These are phyloP conservation scores for Silybum marianum DNA, from an alignment of 129 eudicot species.

Conservation along the genomic window DNA sequence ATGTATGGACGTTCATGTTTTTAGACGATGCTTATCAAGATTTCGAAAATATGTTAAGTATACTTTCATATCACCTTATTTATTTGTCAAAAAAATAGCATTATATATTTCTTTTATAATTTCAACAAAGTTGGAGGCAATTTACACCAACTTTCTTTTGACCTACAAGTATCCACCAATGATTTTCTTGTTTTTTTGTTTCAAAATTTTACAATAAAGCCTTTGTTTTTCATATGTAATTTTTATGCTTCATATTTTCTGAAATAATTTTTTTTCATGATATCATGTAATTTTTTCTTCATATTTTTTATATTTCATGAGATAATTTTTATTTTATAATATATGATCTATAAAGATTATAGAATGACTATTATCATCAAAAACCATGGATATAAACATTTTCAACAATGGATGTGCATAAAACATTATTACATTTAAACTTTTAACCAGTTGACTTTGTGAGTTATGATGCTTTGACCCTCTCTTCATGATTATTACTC, in stretches of 20 bases:
- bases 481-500: not conserved
- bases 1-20: too few relatives aligned
- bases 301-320: too few relatives aligned
- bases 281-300: not conserved
- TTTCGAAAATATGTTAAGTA: too few relatives aligned
- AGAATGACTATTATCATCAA: not conserved
- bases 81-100: too few relatives aligned
- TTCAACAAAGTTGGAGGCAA: not conserved
- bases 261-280: too few relatives aligned
- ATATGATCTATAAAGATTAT: not conserved
- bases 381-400: not conserved
- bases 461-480: not conserved
- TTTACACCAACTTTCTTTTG: constrained; percentile 12
- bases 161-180: not conserved
- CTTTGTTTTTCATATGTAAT: too few relatives aligned
- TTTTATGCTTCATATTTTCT: too few relatives aligned
- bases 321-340: too few relatives aligned
- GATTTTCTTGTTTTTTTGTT: not conserved
- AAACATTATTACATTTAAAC: not conserved
- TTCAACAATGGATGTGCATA: not conserved
- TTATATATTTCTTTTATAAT: too few relatives aligned
- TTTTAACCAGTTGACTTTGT: not conserved
- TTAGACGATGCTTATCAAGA: not conserved
- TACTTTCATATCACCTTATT: too few relatives aligned
- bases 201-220: not conserved